phyloP scores from a whole-genome alignment of 805 yeast species.

The Myxozyma monticola region DNA sequence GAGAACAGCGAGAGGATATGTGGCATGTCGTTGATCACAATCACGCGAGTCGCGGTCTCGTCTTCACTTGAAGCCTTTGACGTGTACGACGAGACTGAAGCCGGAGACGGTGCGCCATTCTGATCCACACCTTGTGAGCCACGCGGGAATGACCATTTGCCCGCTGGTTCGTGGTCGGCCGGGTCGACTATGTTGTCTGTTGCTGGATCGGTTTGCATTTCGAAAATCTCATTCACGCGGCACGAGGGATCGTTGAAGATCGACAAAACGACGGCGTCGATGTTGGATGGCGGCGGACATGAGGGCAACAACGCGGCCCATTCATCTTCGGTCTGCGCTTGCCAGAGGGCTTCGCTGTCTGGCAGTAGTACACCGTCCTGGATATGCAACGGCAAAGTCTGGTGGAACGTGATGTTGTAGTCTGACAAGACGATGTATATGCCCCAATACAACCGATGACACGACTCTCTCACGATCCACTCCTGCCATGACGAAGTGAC shows the following conservation, averaged over 20 bases:
- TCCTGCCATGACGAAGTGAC: conserved; percentile 11
- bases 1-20: conserved; percentile 12
- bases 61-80: conserved; percentile 4
- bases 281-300: conserved; percentile 8
- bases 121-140: neutral
- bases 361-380: conserved; percentile 32
- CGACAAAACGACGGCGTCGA: conserved; percentile 2
- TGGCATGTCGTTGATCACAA: conserved; percentile 6
- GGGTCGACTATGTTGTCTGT: too few species aligned
- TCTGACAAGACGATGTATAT: conserved; percentile 13
- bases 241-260: conserved; percentile 9
- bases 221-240: conserved; percentile 1
- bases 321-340: conserved; percentile 24
- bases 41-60: conserved; percentile 6
- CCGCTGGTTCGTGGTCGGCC: neutral
- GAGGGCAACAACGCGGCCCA: conserved; percentile 8
- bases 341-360: conserved; percentile 33
- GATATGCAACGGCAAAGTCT: conserved; percentile 7
- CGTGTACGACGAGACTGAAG: neutral
- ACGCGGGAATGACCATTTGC: neutral
- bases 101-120: neutral
- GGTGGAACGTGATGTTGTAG: conserved; percentile 14
- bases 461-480: conserved; percentile 15
- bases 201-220: neutral
- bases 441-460: conserved; percentile 18